Percentiles rank a stretch among this genome's conserved stretches.
phyloP scores from a whole-genome alignment of 768 basidiomycete genomes.

The Boletus sp. region DNA sequence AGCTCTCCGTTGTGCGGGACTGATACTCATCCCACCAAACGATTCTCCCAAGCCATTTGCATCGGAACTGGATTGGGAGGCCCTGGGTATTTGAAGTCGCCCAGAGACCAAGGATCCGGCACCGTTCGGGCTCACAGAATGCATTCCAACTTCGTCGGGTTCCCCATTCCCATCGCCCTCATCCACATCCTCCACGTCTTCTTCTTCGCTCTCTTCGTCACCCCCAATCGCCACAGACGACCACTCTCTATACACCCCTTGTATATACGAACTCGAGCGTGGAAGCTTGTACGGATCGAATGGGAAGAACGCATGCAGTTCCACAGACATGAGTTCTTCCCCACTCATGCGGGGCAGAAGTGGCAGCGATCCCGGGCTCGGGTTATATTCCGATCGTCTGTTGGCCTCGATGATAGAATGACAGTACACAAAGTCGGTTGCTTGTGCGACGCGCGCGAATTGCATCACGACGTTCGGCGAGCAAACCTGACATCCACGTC shows the following conservation, averaged over 20 bases:
- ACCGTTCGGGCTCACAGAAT: constrained; percentile 3
- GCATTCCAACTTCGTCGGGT: background rate
- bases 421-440: constrained; percentile 90
- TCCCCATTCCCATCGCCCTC: constrained; percentile 25
- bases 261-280: constrained; percentile 70
- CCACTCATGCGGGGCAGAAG: constrained; percentile 24
- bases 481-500: constrained; percentile 60
- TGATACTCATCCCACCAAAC: constrained; percentile 82
- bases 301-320: constrained; percentile 94
- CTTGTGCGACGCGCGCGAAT: constrained; percentile 90
- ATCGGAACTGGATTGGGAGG: constrained; percentile 27
- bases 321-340: constrained; percentile 47
- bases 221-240: constrained; percentile 66
- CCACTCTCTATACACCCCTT: constrained; percentile 89
- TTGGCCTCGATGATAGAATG: constrained; percentile 91
- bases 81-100: constrained; percentile 22
- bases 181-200: constrained; percentile 42
- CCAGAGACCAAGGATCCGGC: constrained; percentile 1
- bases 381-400: constrained; percentile 56
- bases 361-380: constrained; percentile 22
- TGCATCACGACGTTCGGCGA: constrained; percentile 87
- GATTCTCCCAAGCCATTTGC: constrained; percentile 61
- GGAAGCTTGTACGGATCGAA: constrained; percentile 96
- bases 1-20: constrained; percentile 45
- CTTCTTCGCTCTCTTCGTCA: constrained; percentile 68